These are phyloP conservation scores for Globomyces sp. DNA, from an alignment of 371 early-diverging fungal genomes.

Conservation along the genomic window DNA sequence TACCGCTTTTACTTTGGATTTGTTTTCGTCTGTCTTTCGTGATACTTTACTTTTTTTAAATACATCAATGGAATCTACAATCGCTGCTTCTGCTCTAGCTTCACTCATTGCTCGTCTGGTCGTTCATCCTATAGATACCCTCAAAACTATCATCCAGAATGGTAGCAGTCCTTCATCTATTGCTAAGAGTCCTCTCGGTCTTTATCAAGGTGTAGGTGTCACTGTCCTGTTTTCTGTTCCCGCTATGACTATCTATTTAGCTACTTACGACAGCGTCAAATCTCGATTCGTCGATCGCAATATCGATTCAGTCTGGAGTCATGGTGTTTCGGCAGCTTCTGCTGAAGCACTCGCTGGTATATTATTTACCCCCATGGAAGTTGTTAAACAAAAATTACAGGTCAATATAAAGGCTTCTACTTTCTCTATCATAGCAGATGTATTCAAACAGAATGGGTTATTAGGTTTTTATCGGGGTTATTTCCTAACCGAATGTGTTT, in stretches of 20 bases:
- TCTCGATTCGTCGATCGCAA: slow-evolving; percentile 14
- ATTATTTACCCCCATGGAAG: slow-evolving; percentile 79
- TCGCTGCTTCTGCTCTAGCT: not conserved
- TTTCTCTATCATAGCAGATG: slow-evolving; percentile 35
- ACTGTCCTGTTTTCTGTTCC: slow-evolving; percentile 71
- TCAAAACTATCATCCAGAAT: slow-evolving; percentile 71
- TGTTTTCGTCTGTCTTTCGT: not conserved
- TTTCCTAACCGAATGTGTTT: slow-evolving; percentile 67
- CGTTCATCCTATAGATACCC: slow-evolving; percentile 76
- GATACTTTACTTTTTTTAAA: not conserved
- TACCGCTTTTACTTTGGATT: no score
- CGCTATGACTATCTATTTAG: slow-evolving; percentile 69
- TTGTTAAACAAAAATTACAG: slow-evolving; percentile 73
- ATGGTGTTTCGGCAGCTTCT: slow-evolving; percentile 34
- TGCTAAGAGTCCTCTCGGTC: slow-evolving; percentile 24
- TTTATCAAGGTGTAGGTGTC: slow-evolving; percentile 65
- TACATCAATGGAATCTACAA: not conserved
- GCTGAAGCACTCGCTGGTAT: slow-evolving; percentile 43
- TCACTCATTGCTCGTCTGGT: slow-evolving; percentile 50
- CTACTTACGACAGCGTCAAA: slow-evolving; percentile 69
- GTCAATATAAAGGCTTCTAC: slow-evolving; percentile 30
- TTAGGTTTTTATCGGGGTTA: slow-evolving; percentile 74
- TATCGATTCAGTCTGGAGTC: slow-evolving; percentile 26
- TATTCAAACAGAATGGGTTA: slow-evolving; percentile 60
- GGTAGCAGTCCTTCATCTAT: slow-evolving; percentile 12